phyloP scores from a whole-genome alignment of 129 eudicot genomes.

The Smallanthus sonchifolius region DNA sequence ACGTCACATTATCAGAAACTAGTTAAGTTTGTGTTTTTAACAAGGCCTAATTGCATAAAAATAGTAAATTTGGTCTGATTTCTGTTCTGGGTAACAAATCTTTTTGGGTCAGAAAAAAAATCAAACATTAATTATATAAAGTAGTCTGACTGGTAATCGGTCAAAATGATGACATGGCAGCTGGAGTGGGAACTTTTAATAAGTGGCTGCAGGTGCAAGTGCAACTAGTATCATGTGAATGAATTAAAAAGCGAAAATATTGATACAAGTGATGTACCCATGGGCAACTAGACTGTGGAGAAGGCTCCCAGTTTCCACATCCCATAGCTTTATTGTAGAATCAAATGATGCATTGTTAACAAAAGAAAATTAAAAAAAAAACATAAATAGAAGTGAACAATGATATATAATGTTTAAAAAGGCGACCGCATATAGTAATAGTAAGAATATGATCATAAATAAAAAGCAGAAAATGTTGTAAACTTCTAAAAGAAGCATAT shows the following conservation, averaged over 20 bases:
- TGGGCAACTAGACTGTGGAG: conserved; percentile 77
- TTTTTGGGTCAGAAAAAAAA: neutral
- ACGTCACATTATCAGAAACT: neutral
- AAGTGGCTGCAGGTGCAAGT: neutral
- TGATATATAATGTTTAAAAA: neutral
- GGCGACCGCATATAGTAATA: neutral
- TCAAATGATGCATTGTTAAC: conserved; percentile 80
- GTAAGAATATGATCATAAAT: neutral
- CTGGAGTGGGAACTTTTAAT: neutral
- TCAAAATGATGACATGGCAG: neutral
- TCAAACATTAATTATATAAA: neutral
- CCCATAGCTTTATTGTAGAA: conserved; percentile 93
- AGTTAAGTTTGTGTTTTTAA: neutral
- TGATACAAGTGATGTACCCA: conserved; percentile 44
- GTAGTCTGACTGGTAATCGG: neutral
- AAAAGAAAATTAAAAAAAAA: neutral
- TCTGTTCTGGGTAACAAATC: neutral
- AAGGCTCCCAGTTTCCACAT: conserved; percentile 58
- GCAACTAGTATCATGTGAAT: neutral
- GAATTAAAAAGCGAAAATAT: neutral
- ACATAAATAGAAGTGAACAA: too few species aligned
- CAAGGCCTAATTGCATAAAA: neutral
- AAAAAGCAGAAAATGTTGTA: neutral
- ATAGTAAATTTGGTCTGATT: neutral
- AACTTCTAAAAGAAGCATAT: neutral